These are phyloP conservation scores for Ceratopteris richardii DNA, from an alignment of 75 land plant species.

Conservation along the genomic window DNA sequence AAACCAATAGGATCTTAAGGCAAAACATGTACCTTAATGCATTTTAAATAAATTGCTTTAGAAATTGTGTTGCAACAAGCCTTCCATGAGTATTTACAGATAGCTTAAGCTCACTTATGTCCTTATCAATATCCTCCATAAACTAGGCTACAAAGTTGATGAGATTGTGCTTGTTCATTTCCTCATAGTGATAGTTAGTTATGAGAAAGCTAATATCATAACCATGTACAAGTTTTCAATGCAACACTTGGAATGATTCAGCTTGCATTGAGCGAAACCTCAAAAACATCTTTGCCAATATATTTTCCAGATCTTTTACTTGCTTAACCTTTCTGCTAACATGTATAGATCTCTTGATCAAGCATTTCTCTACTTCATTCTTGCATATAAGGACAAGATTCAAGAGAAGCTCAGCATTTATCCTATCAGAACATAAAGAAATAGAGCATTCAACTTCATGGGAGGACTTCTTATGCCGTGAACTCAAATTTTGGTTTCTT, in stretches of 20 bases:
- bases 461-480: too few relatives aligned
- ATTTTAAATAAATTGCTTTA: slow-evolving; percentile 73
- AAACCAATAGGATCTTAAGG: too few relatives aligned
- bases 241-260: slow-evolving; percentile 88
- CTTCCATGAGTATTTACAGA: slow-evolving; percentile 96
- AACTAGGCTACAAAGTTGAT: slow-evolving; percentile 90
- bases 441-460: not conserved
- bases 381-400: slow-evolving; percentile 92
- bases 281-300: slow-evolving; percentile 88
- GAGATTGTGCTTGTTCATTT: slow-evolving; percentile 93
- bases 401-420: slow-evolving; percentile 75
- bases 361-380: slow-evolving; percentile 94
- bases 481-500: slow-evolving; percentile 96
- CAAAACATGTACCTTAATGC: too few relatives aligned
- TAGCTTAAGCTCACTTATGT: slow-evolving; percentile 86
- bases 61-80: slow-evolving; percentile 84
- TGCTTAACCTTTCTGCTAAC: slow-evolving; percentile 99
- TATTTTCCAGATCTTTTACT: slow-evolving; percentile 93
- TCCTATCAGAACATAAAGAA: slow-evolving; percentile 45
- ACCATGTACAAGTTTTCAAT: slow-evolving; percentile 98
- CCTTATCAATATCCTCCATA: slow-evolving; percentile 99
- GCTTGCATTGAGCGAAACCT: slow-evolving; percentile 97
- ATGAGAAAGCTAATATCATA: slow-evolving; percentile 97
- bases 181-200: slow-evolving; percentile 94
- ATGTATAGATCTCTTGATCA: slow-evolving; percentile 91